Base-by-base conservation (phyloP, 202 grass and related monocot genomes). In the Carex arenaria region DNA sequence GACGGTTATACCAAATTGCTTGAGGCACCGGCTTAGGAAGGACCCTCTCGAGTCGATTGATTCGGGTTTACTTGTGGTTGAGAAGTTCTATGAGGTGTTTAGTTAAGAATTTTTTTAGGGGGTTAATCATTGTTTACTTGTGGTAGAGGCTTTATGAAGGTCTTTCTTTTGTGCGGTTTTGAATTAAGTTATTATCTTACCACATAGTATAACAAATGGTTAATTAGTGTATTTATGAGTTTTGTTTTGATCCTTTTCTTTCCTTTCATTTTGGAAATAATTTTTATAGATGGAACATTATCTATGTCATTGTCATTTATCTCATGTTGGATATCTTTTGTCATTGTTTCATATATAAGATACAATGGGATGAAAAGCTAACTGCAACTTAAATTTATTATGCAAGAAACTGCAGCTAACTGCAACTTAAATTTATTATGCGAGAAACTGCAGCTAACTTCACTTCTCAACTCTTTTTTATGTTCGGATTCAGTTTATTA, bases 31-130 rank as follows among this genome's bases (percentile, higher is more conserved):
- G 77, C 92, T 98, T n/a, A 71, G 95, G 74, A 98, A 98, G 81
- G 95, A 98, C 79, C 93, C 95, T 1, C 88, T 95, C 0, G 95
- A 98, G 65, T 98, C 95, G 1, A 95, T 98, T 10, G 95, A 98
- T 72, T 98, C 95, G 0, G 95, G 93, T 11, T 90, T 98, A 83
- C 95, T 95, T 10, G 86, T 98, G 14, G 79, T 92, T 15, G 95
- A 98, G 88, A 98, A 98, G 89, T 95, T 98, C 65, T 98, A 98
- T 49, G 95, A 98, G 83, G 78, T 98, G 43, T 98, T 98, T 78
- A 86, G 86, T 87, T 98, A 91, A 90, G 78, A 67, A 69, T 26
- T 23, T 61, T 61, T 80, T 64, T 63, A 31, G 63, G 13, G 52
- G 20, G 61, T n/a, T 66, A 82, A 34, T 69, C 61, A 26, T 69